These are phyloP conservation scores for Aphanomyces euteiches DNA, from an alignment of 352 stramenopile species.

Conservation along the genomic window DNA sequence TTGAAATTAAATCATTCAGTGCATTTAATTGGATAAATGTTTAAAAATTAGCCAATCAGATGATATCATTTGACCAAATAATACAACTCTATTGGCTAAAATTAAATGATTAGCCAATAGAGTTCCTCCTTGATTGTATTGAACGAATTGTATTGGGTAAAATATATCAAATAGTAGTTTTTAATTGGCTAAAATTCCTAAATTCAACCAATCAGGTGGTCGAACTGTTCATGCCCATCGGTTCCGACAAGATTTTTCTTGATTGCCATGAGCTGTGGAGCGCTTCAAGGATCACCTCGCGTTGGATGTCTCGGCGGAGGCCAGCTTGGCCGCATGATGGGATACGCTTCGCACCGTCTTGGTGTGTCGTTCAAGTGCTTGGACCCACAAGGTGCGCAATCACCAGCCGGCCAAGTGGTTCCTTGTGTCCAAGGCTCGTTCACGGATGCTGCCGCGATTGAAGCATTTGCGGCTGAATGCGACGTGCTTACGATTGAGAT, in stretches of 20 bases:
- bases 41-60: too few species aligned
- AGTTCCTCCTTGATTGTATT: too few species aligned
- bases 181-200: too few species aligned
- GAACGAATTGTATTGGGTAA: too few species aligned
- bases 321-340: conserved; percentile 98
- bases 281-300: conserved; percentile 39
- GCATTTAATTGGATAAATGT: too few species aligned
- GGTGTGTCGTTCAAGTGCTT: conserved; percentile 91
- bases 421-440: conserved; percentile 75
- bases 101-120: too few species aligned
- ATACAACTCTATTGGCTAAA: too few species aligned
- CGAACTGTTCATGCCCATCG: too few species aligned
- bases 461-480: conserved; percentile 68
- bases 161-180: too few species aligned
- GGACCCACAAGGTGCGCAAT: conserved; percentile 81
- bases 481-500: conserved; percentile 98
- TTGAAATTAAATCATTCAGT: too few species aligned
- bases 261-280: not conserved
- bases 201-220: too few species aligned
- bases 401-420: conserved; percentile 66
- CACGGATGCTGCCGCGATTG: conserved; percentile 62
- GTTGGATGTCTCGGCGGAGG: conserved; percentile 94
- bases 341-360: conserved; percentile 92
- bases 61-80: too few species aligned
- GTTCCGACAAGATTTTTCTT: not conserved